Conservation (phyloP, 1,284 basidiomycete genomes). For the Sporisorium exsertum region DNA sequence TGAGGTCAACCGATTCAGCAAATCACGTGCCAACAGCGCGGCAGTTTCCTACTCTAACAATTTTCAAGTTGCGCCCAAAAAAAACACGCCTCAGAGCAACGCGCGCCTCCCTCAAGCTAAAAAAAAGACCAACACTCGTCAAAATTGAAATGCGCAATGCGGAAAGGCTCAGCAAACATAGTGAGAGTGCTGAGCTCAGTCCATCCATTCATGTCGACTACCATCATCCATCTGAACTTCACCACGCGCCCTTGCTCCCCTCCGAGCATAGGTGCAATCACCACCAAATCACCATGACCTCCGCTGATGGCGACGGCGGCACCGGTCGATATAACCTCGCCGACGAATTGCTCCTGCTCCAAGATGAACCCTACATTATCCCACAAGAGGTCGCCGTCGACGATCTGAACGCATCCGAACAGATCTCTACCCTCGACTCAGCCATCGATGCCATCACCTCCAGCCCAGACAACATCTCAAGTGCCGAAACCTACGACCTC, state of each 20-base stretch:
- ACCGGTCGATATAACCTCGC: constrained; percentile 53
- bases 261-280: not conserved
- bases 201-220: not conserved
- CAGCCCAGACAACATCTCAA: constrained; percentile 49
- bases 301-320: constrained; percentile 8
- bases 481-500: constrained; percentile 45
- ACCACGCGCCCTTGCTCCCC: not conserved
- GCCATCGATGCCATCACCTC: constrained; percentile 58
- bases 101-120: not conserved
- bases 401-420: constrained; percentile 46
- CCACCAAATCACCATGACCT: constrained; percentile 23
- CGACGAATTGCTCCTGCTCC: constrained; percentile 59
- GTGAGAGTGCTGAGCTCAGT: not conserved
- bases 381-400: constrained; percentile 59
- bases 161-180: not conserved
- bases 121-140: constrained; percentile 12
- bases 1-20: not conserved
- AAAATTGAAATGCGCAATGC: not conserved
- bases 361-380: constrained; percentile 63
- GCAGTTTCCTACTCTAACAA: not conserved
- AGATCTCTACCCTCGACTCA: constrained; percentile 49
- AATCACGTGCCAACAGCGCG: constrained; percentile 17
- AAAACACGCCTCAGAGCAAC: constrained; percentile 3
- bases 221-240: not conserved
- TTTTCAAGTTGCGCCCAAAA: not conserved